Conservation (phyloP, 345 rosid genomes). For the Populus deltoides region DNA sequence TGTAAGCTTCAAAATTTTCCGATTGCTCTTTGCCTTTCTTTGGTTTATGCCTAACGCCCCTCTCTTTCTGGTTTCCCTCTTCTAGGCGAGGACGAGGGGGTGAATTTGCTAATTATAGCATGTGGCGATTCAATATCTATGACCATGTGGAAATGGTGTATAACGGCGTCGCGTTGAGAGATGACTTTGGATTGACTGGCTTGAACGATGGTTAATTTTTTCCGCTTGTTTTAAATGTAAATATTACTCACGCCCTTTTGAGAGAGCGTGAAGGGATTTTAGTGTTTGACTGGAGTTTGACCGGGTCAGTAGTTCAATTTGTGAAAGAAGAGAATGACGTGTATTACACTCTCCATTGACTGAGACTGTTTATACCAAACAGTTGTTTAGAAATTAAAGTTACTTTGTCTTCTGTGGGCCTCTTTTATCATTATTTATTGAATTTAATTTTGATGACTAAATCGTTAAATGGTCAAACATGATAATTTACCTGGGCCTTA, state of each 20-base stretch:
- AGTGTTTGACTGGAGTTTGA: background rate
- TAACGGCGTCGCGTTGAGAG: background rate
- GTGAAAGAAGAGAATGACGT: background rate
- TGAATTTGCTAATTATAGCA: no score
- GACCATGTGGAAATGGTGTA: background rate
- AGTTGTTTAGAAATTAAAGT: background rate
- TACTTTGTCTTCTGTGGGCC: background rate
- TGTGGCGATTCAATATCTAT: background rate
- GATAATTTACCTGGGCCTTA: constrained; percentile 5
- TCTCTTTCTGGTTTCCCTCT: background rate
- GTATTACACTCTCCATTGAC: background rate
- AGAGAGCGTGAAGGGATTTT: background rate
- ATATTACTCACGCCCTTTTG: background rate
- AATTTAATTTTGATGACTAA: background rate
- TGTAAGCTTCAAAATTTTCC: background rate
- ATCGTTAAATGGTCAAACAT: constrained; percentile 11
- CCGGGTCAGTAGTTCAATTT: background rate
- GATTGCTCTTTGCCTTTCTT: background rate
- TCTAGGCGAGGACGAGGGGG: background rate
- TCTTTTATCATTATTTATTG: background rate
- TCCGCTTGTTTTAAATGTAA: background rate
- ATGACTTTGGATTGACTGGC: background rate
- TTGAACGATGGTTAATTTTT: background rate
- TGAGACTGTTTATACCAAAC: background rate
- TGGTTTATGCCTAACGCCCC: background rate